Percentiles rank a stretch among this genome's conserved stretches.
phyloP scores from a whole-genome alignment of 2,329 filamentous ascomycete genomes.

The Fusarium robinianum region DNA sequence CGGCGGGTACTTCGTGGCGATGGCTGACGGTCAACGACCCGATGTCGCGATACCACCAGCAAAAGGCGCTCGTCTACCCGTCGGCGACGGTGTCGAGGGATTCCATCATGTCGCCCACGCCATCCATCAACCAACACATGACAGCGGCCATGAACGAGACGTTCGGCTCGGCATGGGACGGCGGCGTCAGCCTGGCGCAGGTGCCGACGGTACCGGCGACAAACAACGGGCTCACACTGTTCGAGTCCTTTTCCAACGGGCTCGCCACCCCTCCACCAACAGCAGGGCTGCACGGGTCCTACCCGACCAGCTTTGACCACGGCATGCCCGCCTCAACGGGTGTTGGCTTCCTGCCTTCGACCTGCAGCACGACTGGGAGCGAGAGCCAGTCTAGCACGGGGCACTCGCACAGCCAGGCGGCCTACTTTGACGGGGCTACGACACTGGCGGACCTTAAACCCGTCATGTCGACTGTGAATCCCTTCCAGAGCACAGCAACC shows the following conservation, averaged over 20 bases:
- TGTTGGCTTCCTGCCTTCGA: constrained; percentile 40
- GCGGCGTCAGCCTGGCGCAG: constrained; percentile 40
- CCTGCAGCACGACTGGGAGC: constrained; percentile 35
- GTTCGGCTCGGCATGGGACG: constrained; percentile 55
- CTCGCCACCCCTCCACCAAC: constrained; percentile 62
- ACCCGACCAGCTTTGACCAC: constrained; percentile 52
- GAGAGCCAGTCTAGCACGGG: constrained; percentile 32
- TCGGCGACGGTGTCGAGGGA: constrained; percentile 44
- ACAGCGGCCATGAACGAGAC: constrained; percentile 62
- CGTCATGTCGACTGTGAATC: constrained; percentile 36
- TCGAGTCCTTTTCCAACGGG: constrained; percentile 57
- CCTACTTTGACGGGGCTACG: constrained; percentile 42
- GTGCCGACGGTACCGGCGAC: constrained; percentile 42
- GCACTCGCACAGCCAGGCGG: constrained; percentile 33
- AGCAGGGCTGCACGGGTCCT: constrained; percentile 54
- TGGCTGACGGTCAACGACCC: constrained; percentile 66
- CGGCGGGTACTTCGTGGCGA: constrained; percentile 62
- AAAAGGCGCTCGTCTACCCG: constrained; percentile 49
- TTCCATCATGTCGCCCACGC: constrained; percentile 59
- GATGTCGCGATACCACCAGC: constrained; percentile 61
- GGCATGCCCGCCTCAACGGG: constrained; percentile 37
- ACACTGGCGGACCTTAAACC: constrained; percentile 44
- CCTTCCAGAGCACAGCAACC: constrained; percentile 37
- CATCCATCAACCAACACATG: constrained; percentile 55
- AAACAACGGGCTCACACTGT: constrained; percentile 45